Evolutionary conservation across 2,329 filamentous ascomycete genomes (phyloP), one percentile per base, ranked within the genome.

Genomic region (Colletotrichum sp.): DNA sequence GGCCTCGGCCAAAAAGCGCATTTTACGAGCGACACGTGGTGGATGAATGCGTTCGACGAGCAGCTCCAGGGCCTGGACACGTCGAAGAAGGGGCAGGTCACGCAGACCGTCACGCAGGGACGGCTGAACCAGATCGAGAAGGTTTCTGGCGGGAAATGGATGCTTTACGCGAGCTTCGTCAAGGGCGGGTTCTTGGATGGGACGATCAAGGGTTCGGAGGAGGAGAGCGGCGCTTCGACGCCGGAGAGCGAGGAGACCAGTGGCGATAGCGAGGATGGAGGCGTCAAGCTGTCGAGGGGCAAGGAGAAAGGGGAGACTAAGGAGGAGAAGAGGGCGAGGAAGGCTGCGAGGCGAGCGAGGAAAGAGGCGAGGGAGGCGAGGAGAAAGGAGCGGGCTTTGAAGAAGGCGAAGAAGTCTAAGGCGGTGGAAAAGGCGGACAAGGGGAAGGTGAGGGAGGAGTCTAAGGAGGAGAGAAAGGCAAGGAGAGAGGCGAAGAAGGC

Each of bases 41-140:
- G 97, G 97, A 90, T 98, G 85, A 94, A 95, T 74, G 97, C 97
- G 13, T 98, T 98, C 79, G 96, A 99, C 85, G 93, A 96, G 83
- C 96, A 96, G 72, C 87, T 98, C 78, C 94, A 97, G 84, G 94
- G 93, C 6, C 89, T 98, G 69, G 94, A 94, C 82, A 92, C 90
- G 2, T 88, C 89, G 28, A 88, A 88, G 78, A 85, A 90, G 78
- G 89, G 92, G 69, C 86, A 87, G 79, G 86, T 92, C 72, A 85
- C 90, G 79, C 86, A 93, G 87, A 90, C 91, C 75, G 83, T 91
- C 77, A 87, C 85, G 36, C 87, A 88, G 73, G 87, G 90, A 76
- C 87, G 89, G 77, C 85, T 92, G 67, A 89, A 92, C 79, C 88
- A 88, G 78, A 87, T 93, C 72, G 88, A 90, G 69, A 88, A 87